Percentiles rank a stretch among this genome's conserved stretches.
These are phyloP conservation scores for Pleurotus sapidus DNA, from an alignment of 768 basidiomycete species.

Conservation along the genomic window DNA sequence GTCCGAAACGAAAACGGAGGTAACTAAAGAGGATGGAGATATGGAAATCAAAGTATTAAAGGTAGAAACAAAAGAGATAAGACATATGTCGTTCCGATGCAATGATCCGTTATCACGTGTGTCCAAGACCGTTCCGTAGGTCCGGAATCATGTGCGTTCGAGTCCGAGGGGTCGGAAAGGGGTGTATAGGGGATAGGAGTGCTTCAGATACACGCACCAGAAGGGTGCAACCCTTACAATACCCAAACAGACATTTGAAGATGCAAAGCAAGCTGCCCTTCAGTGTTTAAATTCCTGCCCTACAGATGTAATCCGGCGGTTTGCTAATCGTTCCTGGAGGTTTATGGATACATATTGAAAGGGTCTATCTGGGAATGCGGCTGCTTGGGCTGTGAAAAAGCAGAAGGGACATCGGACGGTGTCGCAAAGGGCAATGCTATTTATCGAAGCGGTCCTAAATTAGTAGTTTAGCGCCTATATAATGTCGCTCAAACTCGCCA, in stretches of 20 bases:
- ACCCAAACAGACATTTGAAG: constrained; percentile 7
- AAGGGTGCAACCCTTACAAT: constrained; percentile 2
- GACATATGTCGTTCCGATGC: too few species aligned
- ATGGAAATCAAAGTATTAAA: too few species aligned
- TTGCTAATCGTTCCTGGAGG: constrained; percentile 9
- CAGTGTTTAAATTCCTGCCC: neutral
- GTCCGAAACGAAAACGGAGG: too few species aligned
- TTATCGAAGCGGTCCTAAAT: constrained; percentile 23
- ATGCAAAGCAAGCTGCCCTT: constrained; percentile 9
- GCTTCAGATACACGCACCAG: too few species aligned
- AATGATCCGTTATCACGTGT: too few species aligned
- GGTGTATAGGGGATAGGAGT: constrained; percentile 7
- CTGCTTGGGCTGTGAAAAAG: constrained; percentile 18
- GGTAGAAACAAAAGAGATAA: too few species aligned
- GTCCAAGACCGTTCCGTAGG: too few species aligned
- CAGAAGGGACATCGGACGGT: constrained; percentile 18
- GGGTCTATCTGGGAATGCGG: constrained; percentile 17
- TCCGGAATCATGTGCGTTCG: too few species aligned
- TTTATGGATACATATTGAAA: constrained; percentile 22
- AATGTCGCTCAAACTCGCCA: constrained; percentile 8
- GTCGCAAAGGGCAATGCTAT: constrained; percentile 9
- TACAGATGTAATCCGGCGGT: constrained; percentile 3
- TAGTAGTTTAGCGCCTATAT: neutral
- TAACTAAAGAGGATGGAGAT: too few species aligned
- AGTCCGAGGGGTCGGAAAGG: too few species aligned